Base-by-base conservation (phyloP, 305 asterid genomes). In the Ruellia speciosa region DNA sequence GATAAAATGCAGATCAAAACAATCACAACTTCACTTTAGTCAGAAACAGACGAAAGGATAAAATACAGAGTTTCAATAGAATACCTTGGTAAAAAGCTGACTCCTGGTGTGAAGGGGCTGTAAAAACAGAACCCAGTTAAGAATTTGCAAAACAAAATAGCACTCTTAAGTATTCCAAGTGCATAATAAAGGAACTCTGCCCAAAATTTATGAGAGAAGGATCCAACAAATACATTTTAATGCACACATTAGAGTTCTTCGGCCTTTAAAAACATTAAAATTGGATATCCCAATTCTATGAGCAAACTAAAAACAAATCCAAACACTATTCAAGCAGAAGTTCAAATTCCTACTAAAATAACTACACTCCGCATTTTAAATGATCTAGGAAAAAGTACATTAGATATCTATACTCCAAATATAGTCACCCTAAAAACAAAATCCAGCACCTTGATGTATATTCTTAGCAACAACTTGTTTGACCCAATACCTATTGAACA, bases 81-180 rank as follows among this genome's bases (percentile, higher is more conserved):
- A 67, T 81, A 90, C 98, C 98, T 88, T 90, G 62, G 82, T 80
- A 76, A 80, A 90, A 48, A 90, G 83, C 66, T 52, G 84, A 65
- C 82, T 90, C 88, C 95, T 76, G 53, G 84, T 75, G 60, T 67
- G 79, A 68, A 88, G 81, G 52, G 96, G 98, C 98, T 90, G 79
- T 82, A 72, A 59, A 46, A 53, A 73, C 46, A 54, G 18, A 56
- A 53, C 20, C 17, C 14, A 19, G 52, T 54, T 39, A 72, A 59
- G 55, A 51, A 52, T 52, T 49, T 59, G 46, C 41, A 37, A 37
- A 37, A 37, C 41, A 37, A 37, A 2, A 7, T 24, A 2, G 31
- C 31, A 1, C 31, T 24, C 31, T 37, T 37, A 37, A 37, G 12
- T 37, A 37, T 37, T 10, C 12, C 41, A 37, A 37, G 48, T 12